Conservation (phyloP, 164 flowering plant genomes). For the Vitis amurensis region DNA sequence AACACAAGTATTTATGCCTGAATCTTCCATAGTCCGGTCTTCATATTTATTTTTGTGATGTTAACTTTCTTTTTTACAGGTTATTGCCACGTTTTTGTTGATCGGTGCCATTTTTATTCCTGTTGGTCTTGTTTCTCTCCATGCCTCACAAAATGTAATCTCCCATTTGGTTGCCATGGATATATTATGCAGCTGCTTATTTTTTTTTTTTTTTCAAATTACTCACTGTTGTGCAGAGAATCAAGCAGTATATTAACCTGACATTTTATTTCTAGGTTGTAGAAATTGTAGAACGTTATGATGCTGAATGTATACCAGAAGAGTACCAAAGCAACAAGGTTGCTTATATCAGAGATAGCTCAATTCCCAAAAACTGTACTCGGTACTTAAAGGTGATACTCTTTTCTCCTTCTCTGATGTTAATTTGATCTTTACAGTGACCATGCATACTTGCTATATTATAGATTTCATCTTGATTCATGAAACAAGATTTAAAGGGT, state of each 20-base stretch:
- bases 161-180: conserved; percentile 6
- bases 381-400: conserved; percentile 53
- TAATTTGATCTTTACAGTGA: neutral
- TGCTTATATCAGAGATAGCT: conserved; percentile 58
- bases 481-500: too few relatives aligned
- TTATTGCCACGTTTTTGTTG: conserved; percentile 56
- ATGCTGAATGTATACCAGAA: conserved; percentile 67
- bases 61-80: conserved; percentile 42
- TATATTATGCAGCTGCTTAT: neutral
- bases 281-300: conserved; percentile 79
- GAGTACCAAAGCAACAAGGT: conserved; percentile 49
- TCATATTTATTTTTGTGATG: neutral
- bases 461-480: too few relatives aligned
- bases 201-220: neutral
- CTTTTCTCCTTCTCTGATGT: neutral
- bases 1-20: neutral
- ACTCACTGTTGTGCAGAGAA: neutral
- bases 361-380: conserved; percentile 63
- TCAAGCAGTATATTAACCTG: neutral
- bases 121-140: conserved; percentile 60
- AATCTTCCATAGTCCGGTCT: neutral
- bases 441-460: neutral
- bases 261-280: conserved; percentile 49
- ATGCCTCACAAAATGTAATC: conserved; percentile 63
- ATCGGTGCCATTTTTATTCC: conserved; percentile 65